These are phyloP conservation scores for Arthrobotrys musiformis DNA, from an alignment of 2,329 filamentous ascomycete genomes.

Conservation along the genomic window DNA sequence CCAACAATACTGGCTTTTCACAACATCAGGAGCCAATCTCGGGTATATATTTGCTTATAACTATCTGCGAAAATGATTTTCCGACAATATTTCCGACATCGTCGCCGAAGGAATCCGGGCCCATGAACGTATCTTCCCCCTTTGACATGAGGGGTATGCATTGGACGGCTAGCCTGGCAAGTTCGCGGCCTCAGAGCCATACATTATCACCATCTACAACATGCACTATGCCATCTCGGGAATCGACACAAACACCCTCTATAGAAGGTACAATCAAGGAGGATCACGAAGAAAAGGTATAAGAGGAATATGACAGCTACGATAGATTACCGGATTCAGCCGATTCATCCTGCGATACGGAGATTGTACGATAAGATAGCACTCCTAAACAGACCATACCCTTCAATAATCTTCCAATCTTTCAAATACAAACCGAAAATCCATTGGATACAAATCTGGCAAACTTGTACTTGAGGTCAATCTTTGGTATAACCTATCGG, in stretches of 20 bases:
- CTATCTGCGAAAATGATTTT: slow-evolving; percentile 33
- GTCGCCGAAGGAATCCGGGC: slow-evolving; percentile 49
- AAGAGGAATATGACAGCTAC: slow-evolving; percentile 19
- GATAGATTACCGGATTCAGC: slow-evolving; percentile 19
- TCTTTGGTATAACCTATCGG: slow-evolving; percentile 53
- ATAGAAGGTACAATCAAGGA: slow-evolving; percentile 22
- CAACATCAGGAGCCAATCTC: not conserved
- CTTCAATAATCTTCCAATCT: slow-evolving; percentile 20
- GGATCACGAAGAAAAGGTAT: slow-evolving; percentile 1
- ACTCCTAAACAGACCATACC: not conserved
- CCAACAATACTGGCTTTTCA: not conserved
- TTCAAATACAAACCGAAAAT: slow-evolving; percentile 47
- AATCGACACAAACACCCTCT: slow-evolving; percentile 34
- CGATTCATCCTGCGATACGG: slow-evolving; percentile 13
- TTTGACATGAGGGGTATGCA: slow-evolving; percentile 49
- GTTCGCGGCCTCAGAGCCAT: slow-evolving; percentile 4
- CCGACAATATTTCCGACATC: slow-evolving; percentile 34
- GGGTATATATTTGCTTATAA: slow-evolving; percentile 27
- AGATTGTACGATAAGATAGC: slow-evolving; percentile 22
- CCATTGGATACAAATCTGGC: slow-evolving; percentile 46
- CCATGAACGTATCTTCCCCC: slow-evolving; percentile 12
- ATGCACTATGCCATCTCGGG: slow-evolving; percentile 22
- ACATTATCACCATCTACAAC: slow-evolving; percentile 46
- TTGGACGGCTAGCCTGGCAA: slow-evolving; percentile 31
- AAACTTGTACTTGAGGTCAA: slow-evolving; percentile 45